Conservation (phyloP, 257 asterid genomes). For the Rehmannia glutinosa region DNA sequence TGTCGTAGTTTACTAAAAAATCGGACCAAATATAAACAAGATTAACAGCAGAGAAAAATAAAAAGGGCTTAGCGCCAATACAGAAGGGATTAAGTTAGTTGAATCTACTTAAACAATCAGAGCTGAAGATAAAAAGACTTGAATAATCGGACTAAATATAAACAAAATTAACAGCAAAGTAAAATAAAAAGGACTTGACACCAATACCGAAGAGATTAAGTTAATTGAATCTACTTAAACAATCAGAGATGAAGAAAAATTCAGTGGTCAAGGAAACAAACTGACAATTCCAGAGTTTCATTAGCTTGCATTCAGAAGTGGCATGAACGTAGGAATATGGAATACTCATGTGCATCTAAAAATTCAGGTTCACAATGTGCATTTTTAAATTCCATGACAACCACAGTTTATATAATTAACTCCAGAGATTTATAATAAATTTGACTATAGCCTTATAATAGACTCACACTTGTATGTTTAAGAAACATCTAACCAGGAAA, state of each 20-base stretch:
- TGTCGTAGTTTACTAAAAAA: neutral
- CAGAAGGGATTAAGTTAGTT: neutral
- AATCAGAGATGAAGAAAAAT: too few species aligned
- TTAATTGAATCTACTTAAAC: too few species aligned
- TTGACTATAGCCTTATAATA: neutral
- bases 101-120: too few species aligned
- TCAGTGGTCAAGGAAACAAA: neutral
- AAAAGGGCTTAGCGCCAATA: slow-evolving; percentile 4
- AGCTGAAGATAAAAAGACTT: too few species aligned
- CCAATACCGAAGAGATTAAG: neutral
- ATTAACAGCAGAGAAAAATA: neutral
- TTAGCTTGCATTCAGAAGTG: slow-evolving; percentile 8
- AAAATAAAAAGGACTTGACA: too few species aligned
- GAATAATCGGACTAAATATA: neutral
- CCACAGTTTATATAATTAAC: neutral
- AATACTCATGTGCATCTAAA: slow-evolving; percentile 1
- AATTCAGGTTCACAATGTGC: neutral
- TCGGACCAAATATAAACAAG: neutral
- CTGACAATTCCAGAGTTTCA: neutral
- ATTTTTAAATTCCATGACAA: neutral
- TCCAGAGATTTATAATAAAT: neutral
- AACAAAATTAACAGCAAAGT: neutral
- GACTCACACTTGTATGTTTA: too few species aligned
- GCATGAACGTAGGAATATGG: neutral
- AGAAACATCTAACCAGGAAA: too few species aligned